Base-by-base conservation (phyloP, 2,329 filamentous ascomycete species). In the Arachnomyces sp. region DNA sequence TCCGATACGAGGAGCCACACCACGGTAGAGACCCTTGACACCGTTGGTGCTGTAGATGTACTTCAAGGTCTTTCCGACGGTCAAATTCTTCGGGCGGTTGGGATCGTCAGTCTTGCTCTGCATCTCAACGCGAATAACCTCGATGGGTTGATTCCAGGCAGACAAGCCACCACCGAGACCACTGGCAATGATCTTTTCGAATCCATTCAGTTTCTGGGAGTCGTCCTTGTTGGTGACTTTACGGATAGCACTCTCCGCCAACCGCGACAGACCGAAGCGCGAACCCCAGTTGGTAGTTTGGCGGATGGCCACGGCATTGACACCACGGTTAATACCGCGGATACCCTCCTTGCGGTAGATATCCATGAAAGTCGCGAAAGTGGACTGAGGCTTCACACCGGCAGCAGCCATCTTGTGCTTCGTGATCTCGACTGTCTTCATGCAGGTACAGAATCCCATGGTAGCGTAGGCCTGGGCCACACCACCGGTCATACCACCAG, bases 391-490 rank as follows among this genome's bases (percentile, higher is more conserved):
- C 71, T 87, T 86, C 51, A 82, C 79, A 54, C 92, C 92, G 32
- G 79, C 52, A 28, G 86, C 82, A 11, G 86, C 88, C 60, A 92
- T 74, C 78, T 96, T 96, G 76, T 92, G 84, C 72, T 95, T 93
- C 61, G 92, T 98, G 70, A 98, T 98, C 70, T 98, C 92, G 52
- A 96, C 92, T 49, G 92, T 98, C 81, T 98, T 98, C 92, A 98
- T 98, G 79, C 92, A 98, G 47, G 92, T 98, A 72, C 92, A 98
- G 81, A 98, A 98, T 54, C 92, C 92, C 90, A 98, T 98, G 64
- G 92, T 98, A 51, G 92, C 92, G 66, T 98, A 98, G 45, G 92
- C 92, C 72, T 98, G 92, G 34, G 90, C 92, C 44, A 98, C 81
- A 76, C 92, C 92, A 63, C 92, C 92, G 15, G 81, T 76, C 74